Percentiles rank a stretch among this genome's conserved stretches.
phyloP scores from a whole-genome alignment of 192 early-diverging fungal genomes.

The Pecoramyces ruminantium region DNA sequence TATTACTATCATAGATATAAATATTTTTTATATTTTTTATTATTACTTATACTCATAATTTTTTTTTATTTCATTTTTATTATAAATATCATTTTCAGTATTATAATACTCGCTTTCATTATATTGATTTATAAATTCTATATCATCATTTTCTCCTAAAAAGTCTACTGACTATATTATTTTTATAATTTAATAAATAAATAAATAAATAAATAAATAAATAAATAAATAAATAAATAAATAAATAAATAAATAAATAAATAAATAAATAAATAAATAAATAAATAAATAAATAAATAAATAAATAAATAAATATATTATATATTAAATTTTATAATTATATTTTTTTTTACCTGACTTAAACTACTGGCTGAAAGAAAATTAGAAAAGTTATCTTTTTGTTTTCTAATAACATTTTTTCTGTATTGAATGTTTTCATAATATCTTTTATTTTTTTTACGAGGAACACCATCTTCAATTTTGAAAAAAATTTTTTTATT shows the following conservation, averaged over 20 bases:
- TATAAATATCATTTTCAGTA: background rate
- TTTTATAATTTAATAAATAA: background rate
- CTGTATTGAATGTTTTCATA: constrained; percentile 11
- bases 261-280: too few relatives aligned
- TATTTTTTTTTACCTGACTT: constrained; percentile 39
- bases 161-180: background rate
- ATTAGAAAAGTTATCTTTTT: constrained; percentile 32
- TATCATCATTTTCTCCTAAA: constrained; percentile 3
- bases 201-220: too few relatives aligned
- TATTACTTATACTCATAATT: background rate
- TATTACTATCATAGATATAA: too few relatives aligned
- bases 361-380: constrained; percentile 40
- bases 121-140: constrained; percentile 23
- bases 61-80: background rate
- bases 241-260: too few relatives aligned
- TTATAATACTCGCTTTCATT: background rate
- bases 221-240: too few relatives aligned
- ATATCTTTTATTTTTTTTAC: constrained; percentile 4
- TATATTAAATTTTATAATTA: too few relatives aligned
- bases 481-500: background rate
- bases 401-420: background rate
- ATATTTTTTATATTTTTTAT: background rate
- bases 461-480: constrained; percentile 8
- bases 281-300: too few relatives aligned
- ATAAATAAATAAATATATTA: too few relatives aligned